Conservation (phyloP, 768 basidiomycete species). For the Sistotremastrum suecicum region DNA sequence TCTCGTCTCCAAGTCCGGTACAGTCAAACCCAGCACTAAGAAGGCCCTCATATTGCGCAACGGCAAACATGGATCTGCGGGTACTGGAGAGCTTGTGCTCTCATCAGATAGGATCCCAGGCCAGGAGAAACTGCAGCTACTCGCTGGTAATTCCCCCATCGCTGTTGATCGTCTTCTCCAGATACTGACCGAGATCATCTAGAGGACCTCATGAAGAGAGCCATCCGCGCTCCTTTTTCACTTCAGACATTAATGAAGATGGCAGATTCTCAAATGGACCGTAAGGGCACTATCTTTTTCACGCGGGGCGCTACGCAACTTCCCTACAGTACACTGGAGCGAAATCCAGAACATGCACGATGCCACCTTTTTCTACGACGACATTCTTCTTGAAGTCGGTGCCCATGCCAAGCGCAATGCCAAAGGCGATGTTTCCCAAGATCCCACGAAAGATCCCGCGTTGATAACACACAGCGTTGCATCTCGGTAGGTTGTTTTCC, state of each 20-base stretch:
- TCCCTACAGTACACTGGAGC: slow-evolving; percentile 34
- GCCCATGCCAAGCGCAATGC: slow-evolving; percentile 27
- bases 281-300: slow-evolving; percentile 23
- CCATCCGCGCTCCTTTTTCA: slow-evolving; percentile 49
- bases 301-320: slow-evolving; percentile 20
- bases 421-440: slow-evolving; percentile 4
- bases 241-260: slow-evolving; percentile 50
- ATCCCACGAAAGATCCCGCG: slow-evolving; percentile 23
- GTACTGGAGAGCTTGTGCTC: slow-evolving; percentile 51
- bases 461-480: slow-evolving; percentile 44
- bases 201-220: slow-evolving; percentile 52
- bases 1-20: not conserved
- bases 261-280: slow-evolving; percentile 58
- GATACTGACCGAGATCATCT: slow-evolving; percentile 1
- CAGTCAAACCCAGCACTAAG: not conserved
- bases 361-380: slow-evolving; percentile 41
- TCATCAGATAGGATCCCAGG: slow-evolving; percentile 45
- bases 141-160: slow-evolving; percentile 40
- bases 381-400: slow-evolving; percentile 41
- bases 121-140: slow-evolving; percentile 65
- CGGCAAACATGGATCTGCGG: slow-evolving; percentile 57
- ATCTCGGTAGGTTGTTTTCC: slow-evolving; percentile 31
- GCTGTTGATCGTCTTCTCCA: slow-evolving; percentile 5
- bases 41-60: slow-evolving; percentile 56
- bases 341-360: slow-evolving; percentile 58